Conservation (phyloP, 306 rosid species). For the Castanea crenata region DNA sequence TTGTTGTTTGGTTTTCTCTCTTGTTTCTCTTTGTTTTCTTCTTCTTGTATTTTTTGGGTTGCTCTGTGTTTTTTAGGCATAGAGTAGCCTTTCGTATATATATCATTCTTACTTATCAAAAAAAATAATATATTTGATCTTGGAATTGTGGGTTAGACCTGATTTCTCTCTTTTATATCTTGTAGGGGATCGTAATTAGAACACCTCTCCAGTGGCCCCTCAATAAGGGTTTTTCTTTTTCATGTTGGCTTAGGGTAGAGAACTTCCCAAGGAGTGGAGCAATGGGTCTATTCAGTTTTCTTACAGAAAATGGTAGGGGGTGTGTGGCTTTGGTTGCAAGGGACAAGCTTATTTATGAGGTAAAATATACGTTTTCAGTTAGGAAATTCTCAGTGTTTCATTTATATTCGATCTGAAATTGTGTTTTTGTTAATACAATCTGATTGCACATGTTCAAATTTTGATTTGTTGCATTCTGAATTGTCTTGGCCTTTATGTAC, state of each 20-base stretch:
- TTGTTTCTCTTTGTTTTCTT: no score
- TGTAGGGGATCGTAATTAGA: slow-evolving; percentile 79
- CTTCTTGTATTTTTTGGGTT: no score
- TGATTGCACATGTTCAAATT: neutral
- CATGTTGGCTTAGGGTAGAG: slow-evolving; percentile 96
- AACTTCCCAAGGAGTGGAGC: slow-evolving; percentile 82
- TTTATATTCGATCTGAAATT: slow-evolving; percentile 7
- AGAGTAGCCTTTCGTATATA: no score
- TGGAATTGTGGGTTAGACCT: slow-evolving; percentile 14
- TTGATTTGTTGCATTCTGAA: slow-evolving; percentile 19
- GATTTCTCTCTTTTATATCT: slow-evolving; percentile 25
- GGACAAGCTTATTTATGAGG: slow-evolving; percentile 87
- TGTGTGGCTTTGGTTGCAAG: slow-evolving; percentile 74
- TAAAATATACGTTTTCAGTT: slow-evolving; percentile 27
- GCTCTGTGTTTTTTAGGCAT: no score
- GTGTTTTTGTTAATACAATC: neutral
- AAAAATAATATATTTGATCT: neutral
- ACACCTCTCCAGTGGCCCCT: slow-evolving; percentile 96
- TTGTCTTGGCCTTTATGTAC: slow-evolving; percentile 5
- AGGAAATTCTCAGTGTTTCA: slow-evolving; percentile 13
- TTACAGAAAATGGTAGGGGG: slow-evolving; percentile 89
- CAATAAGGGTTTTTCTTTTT: slow-evolving; percentile 85
- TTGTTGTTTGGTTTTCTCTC: no score
- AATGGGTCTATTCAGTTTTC: slow-evolving; percentile 95
- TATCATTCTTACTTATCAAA: no score